phyloP scores from a whole-genome alignment of 2,329 filamentous ascomycete species.

The Ophiostoma quercus region DNA sequence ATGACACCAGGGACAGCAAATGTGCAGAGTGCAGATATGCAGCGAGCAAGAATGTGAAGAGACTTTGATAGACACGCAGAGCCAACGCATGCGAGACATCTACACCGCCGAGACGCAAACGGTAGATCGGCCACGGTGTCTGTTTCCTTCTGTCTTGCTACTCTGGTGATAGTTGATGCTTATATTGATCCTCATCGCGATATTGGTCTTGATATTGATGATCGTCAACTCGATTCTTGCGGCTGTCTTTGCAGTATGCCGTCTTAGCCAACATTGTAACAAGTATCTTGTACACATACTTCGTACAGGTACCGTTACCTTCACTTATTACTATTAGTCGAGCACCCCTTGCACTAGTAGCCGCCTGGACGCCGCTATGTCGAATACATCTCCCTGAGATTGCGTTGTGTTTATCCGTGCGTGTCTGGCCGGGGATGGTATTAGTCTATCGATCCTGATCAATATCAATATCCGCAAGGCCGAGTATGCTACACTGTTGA shows the following conservation, averaged over 20 bases:
- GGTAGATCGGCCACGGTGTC: background rate
- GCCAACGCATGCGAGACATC: background rate
- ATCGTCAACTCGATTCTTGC: background rate
- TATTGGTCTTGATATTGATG: too few relatives aligned
- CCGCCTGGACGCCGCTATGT: background rate
- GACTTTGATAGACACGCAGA: background rate
- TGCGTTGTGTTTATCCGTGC: background rate
- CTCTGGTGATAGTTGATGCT: too few relatives aligned
- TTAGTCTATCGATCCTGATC: background rate
- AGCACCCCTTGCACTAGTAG: background rate
- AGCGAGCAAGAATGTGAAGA: background rate
- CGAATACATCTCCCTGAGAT: slow-evolving; percentile 6
- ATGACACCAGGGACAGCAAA: background rate
- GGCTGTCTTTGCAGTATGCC: background rate
- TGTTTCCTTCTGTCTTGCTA: background rate
- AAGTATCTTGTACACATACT: too few relatives aligned
- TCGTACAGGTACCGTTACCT: background rate
- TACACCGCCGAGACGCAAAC: slow-evolving; percentile 4
- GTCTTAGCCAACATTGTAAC: background rate
- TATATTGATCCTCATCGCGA: too few relatives aligned
- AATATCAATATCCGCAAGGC: background rate
- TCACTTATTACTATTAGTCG: background rate
- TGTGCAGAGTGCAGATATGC: background rate
- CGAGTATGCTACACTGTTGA: background rate
- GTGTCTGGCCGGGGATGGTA: too few relatives aligned